Conservation (phyloP, 306 rosid species). For the Oemleria cerasiformis region DNA sequence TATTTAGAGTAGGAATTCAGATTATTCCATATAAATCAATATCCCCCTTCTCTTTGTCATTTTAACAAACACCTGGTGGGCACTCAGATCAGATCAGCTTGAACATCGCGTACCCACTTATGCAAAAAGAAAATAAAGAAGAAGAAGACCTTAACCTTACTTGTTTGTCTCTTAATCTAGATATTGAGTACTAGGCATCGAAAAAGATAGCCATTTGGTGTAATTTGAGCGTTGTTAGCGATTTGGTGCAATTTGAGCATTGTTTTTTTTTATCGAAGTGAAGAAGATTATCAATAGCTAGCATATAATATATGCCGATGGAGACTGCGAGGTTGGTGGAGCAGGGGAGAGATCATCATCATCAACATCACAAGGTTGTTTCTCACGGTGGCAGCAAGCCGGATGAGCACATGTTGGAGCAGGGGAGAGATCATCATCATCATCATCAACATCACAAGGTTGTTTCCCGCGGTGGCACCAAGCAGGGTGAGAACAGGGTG, state of each 20-base stretch:
- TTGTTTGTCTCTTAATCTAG: not conserved
- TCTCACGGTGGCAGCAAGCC: constrained; percentile 11
- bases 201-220: not conserved
- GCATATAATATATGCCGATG: constrained; percentile 20
- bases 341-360: constrained; percentile 6
- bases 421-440: too few species aligned
- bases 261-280: not conserved
- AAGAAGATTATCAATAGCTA: not conserved
- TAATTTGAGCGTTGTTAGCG: too few species aligned
- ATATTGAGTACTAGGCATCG: not conserved
- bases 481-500: too few species aligned
- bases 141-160: not conserved
- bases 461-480: too few species aligned
- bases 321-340: constrained; percentile 30
- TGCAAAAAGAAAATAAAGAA: not conserved
- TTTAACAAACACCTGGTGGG: not conserved
- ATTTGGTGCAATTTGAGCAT: too few species aligned
- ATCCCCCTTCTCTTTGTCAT: not conserved
- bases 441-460: too few species aligned
- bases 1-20: too few species aligned
- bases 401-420: too few species aligned
- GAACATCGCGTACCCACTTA: too few species aligned
- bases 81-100: not conserved
- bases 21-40: too few species aligned
- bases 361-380: not conserved